Evolutionary conservation across 495 filamentous ascomycete genomes (phyloP), one percentile per base, ranked within the genome.

Genomic region (Annulohypoxylon nitens): DNA sequence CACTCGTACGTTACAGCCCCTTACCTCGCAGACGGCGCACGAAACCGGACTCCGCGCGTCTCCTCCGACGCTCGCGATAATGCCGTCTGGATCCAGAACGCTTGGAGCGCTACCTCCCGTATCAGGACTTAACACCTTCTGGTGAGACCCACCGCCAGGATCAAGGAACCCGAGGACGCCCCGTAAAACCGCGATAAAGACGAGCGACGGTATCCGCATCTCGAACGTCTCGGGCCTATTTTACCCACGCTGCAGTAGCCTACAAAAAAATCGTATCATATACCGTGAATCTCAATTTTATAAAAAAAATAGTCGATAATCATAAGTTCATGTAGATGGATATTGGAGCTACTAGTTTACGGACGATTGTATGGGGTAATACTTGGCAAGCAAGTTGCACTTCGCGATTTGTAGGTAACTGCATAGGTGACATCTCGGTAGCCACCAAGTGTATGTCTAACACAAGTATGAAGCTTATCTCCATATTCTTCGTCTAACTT

Each of bases 21-120:
- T 26, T 63, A 85, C 84, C 77, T 87, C 81, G 64, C 86, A 88
- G 58, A 76, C 81, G 1, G 81, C 73, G 75, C 85, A 88, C 30
- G 81, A 81, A 1, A 79, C 78, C 0, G 81, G 80, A 75, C 81
- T 78, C 73, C 84, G 80, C 26, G 86, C 80, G 64, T 85, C 84
- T 36, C 76, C 67, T 72, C 74, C 76, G 14, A 80, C 78, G 30
- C 69, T 69, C 14, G 74, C 69, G 14, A 68, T 76, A 1, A 76
- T 43, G 14, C 39, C 61, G n/a, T 71, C 5, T 12, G 33, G 16
- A 47, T 41, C 57, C 39, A 48, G 53, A 23, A 33, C 41, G 18
- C 41, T 58, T 23, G 7, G 37, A 3, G 39, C 14, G 2, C 36
- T 53, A 9, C 36, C 39, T 3, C 10, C 39, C 5, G 18, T n/a